Evolutionary conservation across 1,139 yeast species (phyloP), one percentile per base, ranked within the genome.

Genomic region (Protomyces arabidopsidicola): DNA sequence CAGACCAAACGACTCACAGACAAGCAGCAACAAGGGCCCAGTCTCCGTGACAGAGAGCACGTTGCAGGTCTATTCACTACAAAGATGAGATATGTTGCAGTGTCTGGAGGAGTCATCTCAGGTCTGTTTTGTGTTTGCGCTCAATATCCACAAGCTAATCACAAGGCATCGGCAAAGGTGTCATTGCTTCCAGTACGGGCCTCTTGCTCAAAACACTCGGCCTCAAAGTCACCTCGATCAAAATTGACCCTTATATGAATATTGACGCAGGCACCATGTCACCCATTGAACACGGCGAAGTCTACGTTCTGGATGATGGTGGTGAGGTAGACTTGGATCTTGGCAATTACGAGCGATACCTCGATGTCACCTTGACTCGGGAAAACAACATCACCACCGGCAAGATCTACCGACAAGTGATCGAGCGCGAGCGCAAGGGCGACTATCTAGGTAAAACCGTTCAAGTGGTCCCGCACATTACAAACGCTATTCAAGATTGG

Each of bases 191-290:
- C 48, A 90, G 97, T 65, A 93, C 98, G 35, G 99, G 99, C 66
- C 84, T 95, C 77, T 78, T 93, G 70, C 83, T 95, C 77, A 95
- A 95, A 78, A 91, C 98, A 63, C 78, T 90, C 68, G 99, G 99
- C 64, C 82, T 88, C 72, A 86, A 95, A 75, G 98, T 91, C 67
- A 91, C 98, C 4, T 90, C 98, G 16, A 93, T 95, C 79, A 93
- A 93, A 77, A 93, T 93, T 73, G 99, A 93, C 79, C 99, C 99
- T 53, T 93, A 93, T 78, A 89, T 93, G 96, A 93, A 93, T 78
- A 90, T 93, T 70, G 99, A 93, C 78, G 99, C 99, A 55, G 99
- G 99, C 71, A 93, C 99, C 63, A 93, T 93, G 98, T 89, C 97
- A 53, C 99, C 99, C 27, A 81, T 93, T 74, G 99, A 93, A 76